Base-by-base conservation (phyloP, 176 grass and related monocot species). In the Aegilops sharonensis region DNA sequence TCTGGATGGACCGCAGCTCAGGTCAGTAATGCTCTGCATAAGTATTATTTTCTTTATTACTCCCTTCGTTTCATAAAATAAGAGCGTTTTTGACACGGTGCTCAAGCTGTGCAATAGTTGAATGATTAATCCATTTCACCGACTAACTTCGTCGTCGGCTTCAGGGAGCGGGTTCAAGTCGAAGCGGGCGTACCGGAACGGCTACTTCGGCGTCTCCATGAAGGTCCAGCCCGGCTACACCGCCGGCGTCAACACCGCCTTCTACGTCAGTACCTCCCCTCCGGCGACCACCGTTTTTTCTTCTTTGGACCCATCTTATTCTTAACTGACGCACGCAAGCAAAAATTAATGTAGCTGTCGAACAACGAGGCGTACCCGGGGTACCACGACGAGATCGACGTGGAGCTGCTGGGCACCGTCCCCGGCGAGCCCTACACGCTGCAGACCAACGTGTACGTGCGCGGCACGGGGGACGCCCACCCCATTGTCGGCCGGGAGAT, bases 401-500 rank as follows among this genome's bases (percentile, higher is more conserved):
- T 97, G 3, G 95, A 97, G 82, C 93, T 97, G 18, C 68, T 94
- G 23, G 92, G 95, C 62, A 97, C 92, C 0, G 73, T 94, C 14
- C 92, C 90, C 5, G 95, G 95, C 7, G 89, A 91, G 86, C 95
- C 95, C 1, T 94, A 93, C 87, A 92, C 92, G 27, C 85, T 97
- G 78, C 95, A 94, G 89, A 97, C 95, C 4, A 97, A 97, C 74
- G 95, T 97, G 6, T 97, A 97, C 82, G 90, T 97, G 67, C 88
- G 92, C 2, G 95, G 92, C 78, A 97, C 87, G 0, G 95, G 95
- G 2, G 95, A 97, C 74, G 84, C 87, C 2, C n/a, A 9, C 1
- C 67, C 5, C n/a, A 88, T 97, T 79, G 70, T 97, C 47, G 95
- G 95, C 0, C 56, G 95, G 64, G 95, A 97, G 91, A 90, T 94